Evolutionary conservation across 1,139 yeast species (phyloP), one percentile per base, ranked within the genome.

Genomic region (Pichia sp.): DNA sequence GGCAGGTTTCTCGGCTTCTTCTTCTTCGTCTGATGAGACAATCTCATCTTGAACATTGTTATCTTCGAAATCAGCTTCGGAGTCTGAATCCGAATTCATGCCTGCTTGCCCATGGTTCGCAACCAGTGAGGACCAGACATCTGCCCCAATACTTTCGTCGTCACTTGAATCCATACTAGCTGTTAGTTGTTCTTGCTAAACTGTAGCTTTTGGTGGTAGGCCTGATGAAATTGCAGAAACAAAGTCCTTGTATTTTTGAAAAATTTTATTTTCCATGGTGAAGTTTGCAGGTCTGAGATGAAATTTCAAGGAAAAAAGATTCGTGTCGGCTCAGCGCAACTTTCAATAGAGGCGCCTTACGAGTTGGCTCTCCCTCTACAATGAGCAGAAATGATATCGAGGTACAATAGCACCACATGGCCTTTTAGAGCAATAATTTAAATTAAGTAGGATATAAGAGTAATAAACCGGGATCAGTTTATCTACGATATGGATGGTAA

Each of bases 1-100:
- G 39, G 18, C 37, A 23, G 27, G 34, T 36, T 49, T 48, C 47
- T 54, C 15, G 6, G 40, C 43, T 39, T 56, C 48, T 14, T 29
- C 34, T 24, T 50, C 55, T 19, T 71, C 74, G 35, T 69, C 72
- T 27, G 69, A 69, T 31, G 58, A 65, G 45, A 72, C 48, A 39
- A 80, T 72, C 45, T 74, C 76, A 55, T 81, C 88, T 53, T 77
- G 82, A 16, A 73, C 44, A 28, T 73, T 69, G 21, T 21, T 30
- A 26, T 15, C 21, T 22, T 48, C 58, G 16, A 52, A 60, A 17
- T 38, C 42, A 14, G 48, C 50, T 19, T 52, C 59, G 4, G 54
- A 62, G 17, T 57, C 59, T 5, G 55, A 63, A 18, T 56, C 62
- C n/a, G n/a, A n/a, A 22, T 56, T 66, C 17, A 59, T 56, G 19